Conservation (phyloP, 2,329 filamentous ascomycete genomes). For the Leptographium lundbergii region DNA sequence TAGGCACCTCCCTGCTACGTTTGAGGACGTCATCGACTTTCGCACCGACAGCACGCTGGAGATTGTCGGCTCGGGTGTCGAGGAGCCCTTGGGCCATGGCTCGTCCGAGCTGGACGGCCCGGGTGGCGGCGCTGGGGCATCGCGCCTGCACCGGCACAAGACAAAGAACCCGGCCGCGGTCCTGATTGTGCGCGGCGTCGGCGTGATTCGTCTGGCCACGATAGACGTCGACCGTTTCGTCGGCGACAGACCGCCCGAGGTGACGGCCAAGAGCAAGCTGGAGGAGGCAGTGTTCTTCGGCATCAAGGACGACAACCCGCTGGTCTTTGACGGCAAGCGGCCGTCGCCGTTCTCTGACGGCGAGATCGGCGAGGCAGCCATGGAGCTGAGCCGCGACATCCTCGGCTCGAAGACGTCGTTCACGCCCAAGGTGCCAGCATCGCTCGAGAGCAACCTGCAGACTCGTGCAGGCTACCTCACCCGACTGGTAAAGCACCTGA, state of each 20-base stretch:
- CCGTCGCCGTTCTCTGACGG: constrained; percentile 53
- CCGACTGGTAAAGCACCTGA: constrained; percentile 61
- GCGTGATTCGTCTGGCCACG: constrained; percentile 45
- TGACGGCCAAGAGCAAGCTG: constrained; percentile 78
- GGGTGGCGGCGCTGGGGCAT: neutral
- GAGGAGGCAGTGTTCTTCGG: constrained; percentile 95
- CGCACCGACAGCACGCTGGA: constrained; percentile 51
- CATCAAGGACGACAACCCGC: constrained; percentile 65
- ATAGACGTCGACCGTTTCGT: constrained; percentile 48
- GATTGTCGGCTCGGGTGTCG: constrained; percentile 50
- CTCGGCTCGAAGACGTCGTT: constrained; percentile 64
- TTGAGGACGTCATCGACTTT: constrained; percentile 81
- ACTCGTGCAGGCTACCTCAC: constrained; percentile 61
- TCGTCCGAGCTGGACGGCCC: constrained; percentile 5
- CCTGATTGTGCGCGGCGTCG: constrained; percentile 49
- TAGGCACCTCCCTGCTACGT: constrained; percentile 52
- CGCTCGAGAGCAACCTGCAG: constrained; percentile 69
- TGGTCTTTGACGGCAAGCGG: constrained; percentile 64
- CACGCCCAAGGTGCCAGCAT: constrained; percentile 59
- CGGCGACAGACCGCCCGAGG: constrained; percentile 42
- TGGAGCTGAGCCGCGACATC: constrained; percentile 70
- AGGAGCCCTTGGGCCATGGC: constrained; percentile 39
- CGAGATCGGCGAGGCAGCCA: constrained; percentile 65
- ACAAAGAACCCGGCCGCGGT: constrained; percentile 51
- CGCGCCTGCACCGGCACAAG: constrained; percentile 36